phyloP scores from a whole-genome alignment of 176 grass and related monocot genomes.

The Musa acuminata region DNA sequence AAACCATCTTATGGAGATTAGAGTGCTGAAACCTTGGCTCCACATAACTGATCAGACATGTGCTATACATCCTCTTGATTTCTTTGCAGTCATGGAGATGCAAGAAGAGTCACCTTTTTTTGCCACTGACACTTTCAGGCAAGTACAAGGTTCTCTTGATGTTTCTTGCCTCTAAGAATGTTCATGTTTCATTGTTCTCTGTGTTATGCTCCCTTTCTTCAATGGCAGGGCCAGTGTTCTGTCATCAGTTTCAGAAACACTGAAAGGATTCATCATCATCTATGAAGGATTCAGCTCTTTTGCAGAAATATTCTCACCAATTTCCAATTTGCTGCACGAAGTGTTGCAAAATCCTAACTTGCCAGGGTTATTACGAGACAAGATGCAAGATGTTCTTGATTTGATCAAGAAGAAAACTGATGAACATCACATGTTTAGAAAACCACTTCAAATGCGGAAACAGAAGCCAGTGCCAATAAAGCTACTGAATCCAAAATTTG shows the following conservation, averaged over 20 bases:
- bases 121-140: constrained; percentile 61
- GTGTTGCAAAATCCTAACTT: constrained; percentile 43
- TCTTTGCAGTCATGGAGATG: constrained; percentile 53
- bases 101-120: constrained; percentile 55
- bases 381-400: constrained; percentile 58
- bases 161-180: neutral
- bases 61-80: constrained; percentile 40
- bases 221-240: constrained; percentile 54
- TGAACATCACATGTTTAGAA: constrained; percentile 49
- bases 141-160: constrained; percentile 14
- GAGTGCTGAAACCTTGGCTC: constrained; percentile 58
- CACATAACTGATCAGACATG: constrained; percentile 33
- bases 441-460: constrained; percentile 73
- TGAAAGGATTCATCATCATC: constrained; percentile 69
- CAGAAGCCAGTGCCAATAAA: constrained; percentile 80
- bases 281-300: constrained; percentile 67
- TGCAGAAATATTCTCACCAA: constrained; percentile 73
- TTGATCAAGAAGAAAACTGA: constrained; percentile 58
- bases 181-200: constrained; percentile 9
- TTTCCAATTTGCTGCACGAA: constrained; percentile 48
- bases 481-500: constrained; percentile 83
- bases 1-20: constrained; percentile 73
- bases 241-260: constrained; percentile 54
- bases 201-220: constrained; percentile 2
- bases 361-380: constrained; percentile 28